phyloP scores from a whole-genome alignment of 2,329 filamentous ascomycete species.

The Juglanconis oblonga region DNA sequence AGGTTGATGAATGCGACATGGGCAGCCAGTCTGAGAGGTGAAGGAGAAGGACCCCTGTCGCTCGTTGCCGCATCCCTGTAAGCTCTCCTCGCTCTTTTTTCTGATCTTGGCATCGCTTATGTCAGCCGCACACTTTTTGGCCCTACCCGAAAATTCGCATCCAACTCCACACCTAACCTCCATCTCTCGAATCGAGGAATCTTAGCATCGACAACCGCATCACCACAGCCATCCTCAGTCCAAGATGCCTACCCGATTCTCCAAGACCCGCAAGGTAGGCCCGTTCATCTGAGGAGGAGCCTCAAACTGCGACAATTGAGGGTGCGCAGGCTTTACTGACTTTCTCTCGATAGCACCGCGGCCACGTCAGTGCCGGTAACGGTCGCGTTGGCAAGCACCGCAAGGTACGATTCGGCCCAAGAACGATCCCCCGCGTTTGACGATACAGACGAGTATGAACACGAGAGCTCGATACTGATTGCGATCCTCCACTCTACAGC shows the following conservation, averaged over 20 bases:
- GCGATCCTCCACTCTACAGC: constrained; percentile 25
- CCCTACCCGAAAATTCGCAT: constrained; percentile 1
- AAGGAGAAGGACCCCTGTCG: background rate
- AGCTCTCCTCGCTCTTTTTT: background rate
- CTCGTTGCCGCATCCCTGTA: background rate
- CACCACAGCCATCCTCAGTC: constrained; percentile 16
- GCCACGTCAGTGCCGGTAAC: constrained; percentile 97
- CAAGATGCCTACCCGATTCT: constrained; percentile 64
- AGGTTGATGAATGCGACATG: no score
- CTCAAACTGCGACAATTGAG: constrained; percentile 1
- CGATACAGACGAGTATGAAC: background rate
- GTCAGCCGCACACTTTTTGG: background rate
- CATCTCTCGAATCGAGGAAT: constrained; percentile 7
- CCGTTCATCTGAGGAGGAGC: constrained; percentile 3
- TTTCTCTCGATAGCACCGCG: constrained; percentile 61
- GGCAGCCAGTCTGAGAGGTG: no score
- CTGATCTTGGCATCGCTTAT: constrained; percentile 3
- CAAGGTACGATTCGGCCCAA: constrained; percentile 50
- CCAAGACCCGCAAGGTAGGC: constrained; percentile 66
- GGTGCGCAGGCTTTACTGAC: constrained; percentile 26
- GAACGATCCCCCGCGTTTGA: background rate
- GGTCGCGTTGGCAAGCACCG: constrained; percentile 99
- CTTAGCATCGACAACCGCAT: constrained; percentile 17
- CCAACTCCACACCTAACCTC: constrained; percentile 9
- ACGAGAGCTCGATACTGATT: background rate